Evolutionary conservation across 2,329 filamentous ascomycete genomes (phyloP), one percentile per base, ranked within the genome.

Genomic region (Pleoardoris graminearum): DNA sequence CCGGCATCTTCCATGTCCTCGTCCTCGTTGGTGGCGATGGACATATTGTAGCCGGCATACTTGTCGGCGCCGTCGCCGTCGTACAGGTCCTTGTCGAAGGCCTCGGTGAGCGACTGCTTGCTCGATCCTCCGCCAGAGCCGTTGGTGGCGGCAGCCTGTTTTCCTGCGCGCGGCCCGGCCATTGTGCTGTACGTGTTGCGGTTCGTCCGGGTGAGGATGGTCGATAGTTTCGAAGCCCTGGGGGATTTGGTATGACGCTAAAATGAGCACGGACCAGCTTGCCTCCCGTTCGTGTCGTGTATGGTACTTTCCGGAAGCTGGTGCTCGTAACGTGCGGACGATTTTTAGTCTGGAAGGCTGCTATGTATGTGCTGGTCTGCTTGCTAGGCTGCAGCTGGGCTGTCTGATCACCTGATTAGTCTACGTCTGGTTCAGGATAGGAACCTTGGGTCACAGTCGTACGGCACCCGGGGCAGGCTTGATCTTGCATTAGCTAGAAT

Each of bases 101-200:
- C 85, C 63, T 97, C 92, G 72, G 85, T 95, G 71, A 97, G 83
- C 74, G 90, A 96, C 75, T 89, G 90, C 83, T 96, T 97, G 75
- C 87, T 92, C 65, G 89, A 90, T 71, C 83, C 85, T 76, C 90
- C 90, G 68, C 86, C 84, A 61, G 84, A 80, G 78, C 94, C 90
- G 75, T 90, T 88, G 75, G 86, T 83, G 80, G 86, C 84, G 80
- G 85, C 88, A 74, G 87, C 88, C 80, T 92, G 92, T 80, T 90
- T 94, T 55, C 66, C 67, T 67, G 67, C 57, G 59, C 65, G 67
- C 62, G 66, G 63, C 50, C 66, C 66, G 59, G 67, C 63, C 67
- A 70, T 70, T 54, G 58, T 67, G 62, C 61, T 66, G 62, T 65
- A 63, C 61, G 62, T 61, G 44, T 33, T 41, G 44, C 36, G 41